Evolutionary conservation across 495 filamentous ascomycete genomes (phyloP).

Genomic region (Neurospora sp.): DNA sequence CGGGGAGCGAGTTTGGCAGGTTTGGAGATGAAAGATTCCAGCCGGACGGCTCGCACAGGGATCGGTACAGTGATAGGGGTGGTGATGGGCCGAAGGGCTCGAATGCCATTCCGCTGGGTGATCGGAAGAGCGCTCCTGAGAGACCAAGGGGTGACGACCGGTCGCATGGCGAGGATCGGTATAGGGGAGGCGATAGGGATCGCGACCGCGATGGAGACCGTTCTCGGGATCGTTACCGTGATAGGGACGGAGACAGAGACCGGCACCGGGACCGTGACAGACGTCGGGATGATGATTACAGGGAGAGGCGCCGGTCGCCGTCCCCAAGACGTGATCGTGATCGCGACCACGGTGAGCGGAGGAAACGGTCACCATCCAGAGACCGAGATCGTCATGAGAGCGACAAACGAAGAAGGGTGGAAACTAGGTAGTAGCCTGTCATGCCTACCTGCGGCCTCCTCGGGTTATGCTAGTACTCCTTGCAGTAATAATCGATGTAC

Average conservation of each 20-base stretch:
- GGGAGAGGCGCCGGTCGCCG: constrained; percentile 18
- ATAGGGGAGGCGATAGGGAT: constrained; percentile 9
- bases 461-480: neutral
- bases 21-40: constrained; percentile 59
- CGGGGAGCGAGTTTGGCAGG: constrained; percentile 35
- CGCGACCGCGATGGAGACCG: constrained; percentile 18
- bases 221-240: constrained; percentile 16
- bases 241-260: constrained; percentile 23
- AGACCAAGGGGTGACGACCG: constrained; percentile 22
- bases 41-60: constrained; percentile 43
- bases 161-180: constrained; percentile 7
- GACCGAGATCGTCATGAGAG: constrained; percentile 46
- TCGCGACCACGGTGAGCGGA: constrained; percentile 35
- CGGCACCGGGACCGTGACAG: constrained; percentile 22
- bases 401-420: constrained; percentile 60
- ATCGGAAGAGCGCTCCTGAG: constrained; percentile 38
- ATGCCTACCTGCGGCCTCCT: neutral
- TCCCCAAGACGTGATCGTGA: constrained; percentile 9
- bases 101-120: constrained; percentile 51
- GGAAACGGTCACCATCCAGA: constrained; percentile 57
- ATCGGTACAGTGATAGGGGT: constrained; percentile 24
- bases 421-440: constrained; percentile 21
- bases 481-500: constrained; percentile 1
- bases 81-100: constrained; percentile 40
- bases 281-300: constrained; percentile 19